Base-by-base conservation (phyloP, 352 stramenopile species). In the Phytopythium vexans region DNA sequence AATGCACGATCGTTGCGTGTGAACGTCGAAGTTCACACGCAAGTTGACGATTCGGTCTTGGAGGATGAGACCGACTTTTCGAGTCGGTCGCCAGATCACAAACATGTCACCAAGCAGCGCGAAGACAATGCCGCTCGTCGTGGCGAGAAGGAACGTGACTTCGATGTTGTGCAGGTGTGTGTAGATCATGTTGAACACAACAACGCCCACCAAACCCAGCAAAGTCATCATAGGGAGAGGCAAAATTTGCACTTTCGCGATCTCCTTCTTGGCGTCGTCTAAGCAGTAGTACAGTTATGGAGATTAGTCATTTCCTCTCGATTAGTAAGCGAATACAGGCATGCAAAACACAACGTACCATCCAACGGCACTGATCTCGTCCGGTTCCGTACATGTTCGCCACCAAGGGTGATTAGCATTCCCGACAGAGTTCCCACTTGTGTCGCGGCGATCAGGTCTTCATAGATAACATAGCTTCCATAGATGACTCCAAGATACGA, bases 151-250 rank as follows among this genome's bases (percentile, higher is more conserved):
- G 53, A 94, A 94, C 9, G 85, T 78, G 40, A 94, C 70, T 56
- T 92, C 82, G 31, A 94, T 91, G 51, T 78, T 87, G 10, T 77
- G 67, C 34, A 92, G 52, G 31, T 94, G 74, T 4, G 85, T 92
- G 61, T 92, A 94, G 61, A 94, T 94, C 51, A 86, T 89, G 62
- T 94, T 94, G 60, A 94, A 94, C 6, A 83, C 82, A 11, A 94
- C 80, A 2, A 68, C 78, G 37, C 85, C 85, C 5, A 94, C 72
- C 0, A 94, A 66, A 3, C 82, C 81, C 3, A 94, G 68, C 31
- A 94, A 49, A 41, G 70, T 71, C 62, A 94, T 94, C n/a, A 94
- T 79, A 10, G 85, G 85, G 1, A 94, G 68, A 10, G 85, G 80
- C 3, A 94, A 64, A 16, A 94, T 81, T 36, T 88, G 77, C 1